A percentile compares a stretch with the other conserved stretches of the same genome.
Conservation (phyloP, 2,329 filamentous ascomycete genomes). For the Beauveria australis region DNA sequence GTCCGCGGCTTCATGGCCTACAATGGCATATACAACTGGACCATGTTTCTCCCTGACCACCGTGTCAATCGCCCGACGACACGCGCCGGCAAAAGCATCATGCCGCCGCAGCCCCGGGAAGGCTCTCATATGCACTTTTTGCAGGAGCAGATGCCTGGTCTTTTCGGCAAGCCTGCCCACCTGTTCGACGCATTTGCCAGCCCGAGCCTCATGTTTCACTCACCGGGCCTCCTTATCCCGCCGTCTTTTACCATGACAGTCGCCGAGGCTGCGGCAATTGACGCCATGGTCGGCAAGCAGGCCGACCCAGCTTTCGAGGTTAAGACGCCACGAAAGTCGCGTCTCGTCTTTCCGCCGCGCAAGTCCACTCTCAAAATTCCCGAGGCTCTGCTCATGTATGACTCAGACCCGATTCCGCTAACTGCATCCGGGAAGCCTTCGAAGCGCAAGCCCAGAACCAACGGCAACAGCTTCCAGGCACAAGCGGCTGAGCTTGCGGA, state of each 20-base stretch:
- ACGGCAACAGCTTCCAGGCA: slow-evolving; percentile 34
- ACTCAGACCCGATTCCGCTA: slow-evolving; percentile 20
- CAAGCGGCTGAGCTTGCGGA: slow-evolving; percentile 40
- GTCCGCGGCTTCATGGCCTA: slow-evolving; percentile 47
- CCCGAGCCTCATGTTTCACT: slow-evolving; percentile 50
- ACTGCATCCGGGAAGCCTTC: slow-evolving; percentile 15
- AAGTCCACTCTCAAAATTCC: slow-evolving; percentile 41
- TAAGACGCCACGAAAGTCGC: slow-evolving; percentile 31
- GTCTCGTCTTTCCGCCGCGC: slow-evolving; percentile 40
- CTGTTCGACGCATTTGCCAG: slow-evolving; percentile 55
- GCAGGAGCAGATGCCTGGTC: slow-evolving; percentile 24
- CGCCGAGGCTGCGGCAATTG: slow-evolving; percentile 19
- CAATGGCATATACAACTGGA: slow-evolving; percentile 60
- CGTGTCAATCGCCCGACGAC: slow-evolving; percentile 28
- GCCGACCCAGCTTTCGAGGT: neutral
- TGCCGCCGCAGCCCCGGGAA: slow-evolving; percentile 17
- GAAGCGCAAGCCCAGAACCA: slow-evolving; percentile 11
- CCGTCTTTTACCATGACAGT: slow-evolving; percentile 32
- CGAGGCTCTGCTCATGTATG: slow-evolving; percentile 39
- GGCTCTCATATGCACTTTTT: slow-evolving; percentile 31
- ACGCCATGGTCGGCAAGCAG: slow-evolving; percentile 15
- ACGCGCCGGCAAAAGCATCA: slow-evolving; percentile 12
- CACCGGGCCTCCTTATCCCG: slow-evolving; percentile 38
- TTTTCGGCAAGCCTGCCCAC: slow-evolving; percentile 41
- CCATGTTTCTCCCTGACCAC: slow-evolving; percentile 48